Evolutionary conservation across 345 rosid species (phyloP), one percentile per base, ranked within the genome.

Genomic region (Iberis pinnata): DNA sequence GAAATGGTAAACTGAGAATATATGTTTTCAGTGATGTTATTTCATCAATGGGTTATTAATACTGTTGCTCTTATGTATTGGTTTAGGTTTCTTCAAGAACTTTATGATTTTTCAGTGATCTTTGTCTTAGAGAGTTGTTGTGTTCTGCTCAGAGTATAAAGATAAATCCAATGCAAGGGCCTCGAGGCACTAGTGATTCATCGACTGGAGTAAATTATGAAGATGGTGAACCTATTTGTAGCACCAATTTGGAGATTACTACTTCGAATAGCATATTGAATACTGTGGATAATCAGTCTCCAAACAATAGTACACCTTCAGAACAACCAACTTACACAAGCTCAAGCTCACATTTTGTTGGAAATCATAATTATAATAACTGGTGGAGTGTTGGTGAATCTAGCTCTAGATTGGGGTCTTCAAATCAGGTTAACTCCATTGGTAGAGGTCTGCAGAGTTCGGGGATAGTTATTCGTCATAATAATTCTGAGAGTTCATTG

Each of bases 331-430:
- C 79, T 11, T 70, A 75, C 55, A 52, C 65, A 33, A 62, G 69
- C 68, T 56, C 78, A 2, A 55, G 60, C 25, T 52, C 70, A 45
- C 73, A 72, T 58, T 73, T 54, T 39, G 68, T 42, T 68, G 87
- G 61, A 43, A 74, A 64, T 43, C 76, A n/a, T n/a, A n/a, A n/a
- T n/a, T n/a, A n/a, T n/a, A n/a, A 71, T 42, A 53, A 70, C 56
- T 72, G 76, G 69, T 79, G 85, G 92, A 78, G 59, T 74, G 68
- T 65, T 18, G 83, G 87, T 49, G 95, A 83, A 65, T 70, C 88
- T 26, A 78, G 84, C 70, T 77, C 84, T 53, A 64, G 80, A 63
- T 53, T 65, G 63, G 68, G 63, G 36, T 49, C 64, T 25, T 75
- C 75, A 69, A 69, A 73, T 68, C 82, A 73, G 59, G 68, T 59